A percentile compares a stretch with the other conserved stretches of the same genome.
Evolutionary conservation across 2,329 filamentous ascomycete species (phyloP).

Genomic region (Fusarium veterinarium): DNA sequence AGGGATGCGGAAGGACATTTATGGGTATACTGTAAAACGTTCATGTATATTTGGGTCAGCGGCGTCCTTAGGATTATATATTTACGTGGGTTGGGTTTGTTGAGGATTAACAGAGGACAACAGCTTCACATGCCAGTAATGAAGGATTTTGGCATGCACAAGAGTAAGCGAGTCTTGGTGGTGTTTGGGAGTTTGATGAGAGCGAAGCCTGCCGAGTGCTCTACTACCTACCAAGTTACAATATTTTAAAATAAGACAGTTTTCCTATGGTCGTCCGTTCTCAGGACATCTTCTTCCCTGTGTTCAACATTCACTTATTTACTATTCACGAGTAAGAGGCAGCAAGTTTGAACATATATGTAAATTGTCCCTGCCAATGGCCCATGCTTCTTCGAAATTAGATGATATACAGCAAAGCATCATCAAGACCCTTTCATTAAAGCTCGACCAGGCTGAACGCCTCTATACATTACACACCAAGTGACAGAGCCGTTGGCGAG

Average conservation of each 20-base stretch:
- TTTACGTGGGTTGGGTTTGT: constrained; percentile 2
- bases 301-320: not conserved
- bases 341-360: constrained; percentile 37
- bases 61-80: constrained; percentile 26
- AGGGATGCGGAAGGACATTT: not conserved
- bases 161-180: constrained; percentile 8
- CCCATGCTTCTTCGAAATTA: constrained; percentile 43
- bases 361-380: constrained; percentile 42
- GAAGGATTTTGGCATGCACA: not conserved
- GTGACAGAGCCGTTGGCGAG: constrained; percentile 16
- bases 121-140: not conserved
- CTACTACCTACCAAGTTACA: not conserved
- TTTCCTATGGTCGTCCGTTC: not conserved
- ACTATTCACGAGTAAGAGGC: not conserved
- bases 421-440: constrained; percentile 34
- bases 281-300: not conserved
- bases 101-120: not conserved
- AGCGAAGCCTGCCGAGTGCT: not conserved
- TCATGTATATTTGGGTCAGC: constrained; percentile 10
- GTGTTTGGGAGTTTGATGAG: constrained; percentile 16
- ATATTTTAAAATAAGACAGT: not conserved
- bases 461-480: constrained; percentile 28
- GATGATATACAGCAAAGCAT: constrained; percentile 46
- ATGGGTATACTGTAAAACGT: not conserved
- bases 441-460: constrained; percentile 31